These are phyloP conservation scores for Cucurbita argyrosperma DNA, from an alignment of 306 rosid species.

Conservation along the genomic window DNA sequence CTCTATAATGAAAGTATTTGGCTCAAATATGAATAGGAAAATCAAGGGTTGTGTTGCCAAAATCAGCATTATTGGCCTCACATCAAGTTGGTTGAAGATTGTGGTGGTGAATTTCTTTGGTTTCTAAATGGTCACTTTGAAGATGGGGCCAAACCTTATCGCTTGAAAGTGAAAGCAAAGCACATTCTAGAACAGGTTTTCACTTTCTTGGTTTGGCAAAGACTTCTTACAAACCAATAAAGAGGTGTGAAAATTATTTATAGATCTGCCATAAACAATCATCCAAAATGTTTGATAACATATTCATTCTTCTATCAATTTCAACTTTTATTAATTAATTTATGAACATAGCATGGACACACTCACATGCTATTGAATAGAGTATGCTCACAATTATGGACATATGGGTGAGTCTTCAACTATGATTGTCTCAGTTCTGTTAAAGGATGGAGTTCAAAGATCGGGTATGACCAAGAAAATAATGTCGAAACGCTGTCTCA, in stretches of 20 bases:
- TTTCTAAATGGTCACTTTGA: not conserved
- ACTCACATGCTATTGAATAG: not conserved
- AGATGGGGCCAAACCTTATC: not conserved
- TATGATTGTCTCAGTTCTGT: not conserved
- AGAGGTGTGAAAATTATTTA: too few relatives aligned
- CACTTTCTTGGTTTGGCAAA: not conserved
- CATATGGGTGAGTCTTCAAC: not conserved
- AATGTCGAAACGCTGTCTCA: too few relatives aligned
- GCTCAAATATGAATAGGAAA: not conserved
- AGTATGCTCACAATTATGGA: not conserved
- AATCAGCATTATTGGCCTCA: not conserved
- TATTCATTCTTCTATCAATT: too few relatives aligned
- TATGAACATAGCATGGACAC: not conserved
- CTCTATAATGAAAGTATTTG: not conserved
- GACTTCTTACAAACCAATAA: not conserved
- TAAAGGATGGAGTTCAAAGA: too few relatives aligned
- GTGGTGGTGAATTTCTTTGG: not conserved
- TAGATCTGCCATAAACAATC: too few relatives aligned
- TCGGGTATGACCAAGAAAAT: too few relatives aligned
- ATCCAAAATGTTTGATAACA: too few relatives aligned
- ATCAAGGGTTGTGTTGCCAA: not conserved
- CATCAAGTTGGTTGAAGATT: not conserved
- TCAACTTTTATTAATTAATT: too few relatives aligned
- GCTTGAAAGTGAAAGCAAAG: not conserved
- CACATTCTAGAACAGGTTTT: not conserved